phyloP scores from a whole-genome alignment of 1,284 basidiomycete genomes.

The Singerocomus inundabilis region DNA sequence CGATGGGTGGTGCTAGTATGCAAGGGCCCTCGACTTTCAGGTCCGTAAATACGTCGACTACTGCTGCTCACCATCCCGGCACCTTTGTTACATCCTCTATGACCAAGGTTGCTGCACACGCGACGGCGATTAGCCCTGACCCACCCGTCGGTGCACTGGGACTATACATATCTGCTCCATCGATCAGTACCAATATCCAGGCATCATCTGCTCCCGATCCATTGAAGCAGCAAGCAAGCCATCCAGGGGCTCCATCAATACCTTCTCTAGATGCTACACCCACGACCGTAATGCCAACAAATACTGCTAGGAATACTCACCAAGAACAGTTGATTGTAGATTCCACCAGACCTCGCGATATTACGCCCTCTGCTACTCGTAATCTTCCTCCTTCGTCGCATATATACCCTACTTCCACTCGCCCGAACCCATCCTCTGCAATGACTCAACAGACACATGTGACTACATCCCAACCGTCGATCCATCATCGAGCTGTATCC shows the following conservation, averaged over 20 bases:
- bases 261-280: slow-evolving; percentile 18
- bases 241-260: slow-evolving; percentile 10
- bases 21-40: slow-evolving; percentile 14
- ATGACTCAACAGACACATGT: slow-evolving; percentile 24
- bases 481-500: slow-evolving; percentile 31
- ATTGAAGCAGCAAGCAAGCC: slow-evolving; percentile 20
- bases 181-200: slow-evolving; percentile 12
- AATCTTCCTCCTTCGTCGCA: slow-evolving; percentile 23
- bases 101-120: slow-evolving; percentile 7
- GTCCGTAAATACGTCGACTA: slow-evolving; percentile 3
- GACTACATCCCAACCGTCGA: slow-evolving; percentile 18
- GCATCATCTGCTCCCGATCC: slow-evolving; percentile 12
- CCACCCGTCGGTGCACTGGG: slow-evolving; percentile 8
- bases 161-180: slow-evolving; percentile 7
- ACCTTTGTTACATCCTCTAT: slow-evolving; percentile 2
- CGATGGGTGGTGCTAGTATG: slow-evolving; percentile 1
- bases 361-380: slow-evolving; percentile 16
- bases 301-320: slow-evolving; percentile 17
- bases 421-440: slow-evolving; percentile 19
- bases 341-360: slow-evolving; percentile 25
- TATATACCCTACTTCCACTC: slow-evolving; percentile 22
- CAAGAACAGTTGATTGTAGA: slow-evolving; percentile 25
- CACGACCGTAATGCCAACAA: slow-evolving; percentile 13
- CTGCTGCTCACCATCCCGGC: not conserved
- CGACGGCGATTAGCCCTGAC: slow-evolving; percentile 1